Base-by-base conservation (phyloP, 2,329 filamentous ascomycete genomes). In the Graphium sp. region DNA sequence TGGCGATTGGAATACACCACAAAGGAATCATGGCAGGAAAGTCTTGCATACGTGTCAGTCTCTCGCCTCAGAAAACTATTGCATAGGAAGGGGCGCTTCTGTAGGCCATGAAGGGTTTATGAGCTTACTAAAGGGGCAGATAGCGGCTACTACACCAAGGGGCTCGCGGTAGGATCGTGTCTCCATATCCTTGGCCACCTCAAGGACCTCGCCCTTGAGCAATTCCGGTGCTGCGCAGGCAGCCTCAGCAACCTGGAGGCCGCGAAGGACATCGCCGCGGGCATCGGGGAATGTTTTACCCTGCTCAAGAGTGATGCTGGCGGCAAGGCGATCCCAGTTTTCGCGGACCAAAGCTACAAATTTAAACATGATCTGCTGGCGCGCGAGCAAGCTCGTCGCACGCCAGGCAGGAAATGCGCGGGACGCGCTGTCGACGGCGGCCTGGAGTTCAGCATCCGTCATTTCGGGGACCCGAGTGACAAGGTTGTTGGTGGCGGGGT, bases 11-110 rank as follows among this genome's bases (percentile, higher is more conserved):
- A 36, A 91, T 84, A 35, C 70, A 83, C 81, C 81, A 91, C n/a
- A 91, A 64, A 4, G 81, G 82, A 49, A 91, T 89, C 81, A 91
- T 91, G 41, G 81, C 81, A 24, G 81, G 81, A 56, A 89, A 89
- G 61, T 89, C 75, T 81, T 35, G 29, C n/a, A 22, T 20, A 22
- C 12, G 22, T 9, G 10, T 26, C 39, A 11, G 16, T 3, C 13
- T 16, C 7, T 14, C 7, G 5, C 16, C 9, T 11, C 3, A 21
- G 9, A 5, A 17, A 12, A 19, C 11, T 7, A 27, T n/a, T 19
- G 22, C 5, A 3, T 21, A 14, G 22, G 19, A 11, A 14, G n/a
- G 5, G 6, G 6, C 8, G 10, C 4, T 4, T 7, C 4, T 11
- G 19, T 16, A 22, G 9, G 15, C n/a, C 14, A 7, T 5, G n/a